phyloP scores from a whole-genome alignment of 495 filamentous ascomycete species.

The Niebla homalea region DNA sequence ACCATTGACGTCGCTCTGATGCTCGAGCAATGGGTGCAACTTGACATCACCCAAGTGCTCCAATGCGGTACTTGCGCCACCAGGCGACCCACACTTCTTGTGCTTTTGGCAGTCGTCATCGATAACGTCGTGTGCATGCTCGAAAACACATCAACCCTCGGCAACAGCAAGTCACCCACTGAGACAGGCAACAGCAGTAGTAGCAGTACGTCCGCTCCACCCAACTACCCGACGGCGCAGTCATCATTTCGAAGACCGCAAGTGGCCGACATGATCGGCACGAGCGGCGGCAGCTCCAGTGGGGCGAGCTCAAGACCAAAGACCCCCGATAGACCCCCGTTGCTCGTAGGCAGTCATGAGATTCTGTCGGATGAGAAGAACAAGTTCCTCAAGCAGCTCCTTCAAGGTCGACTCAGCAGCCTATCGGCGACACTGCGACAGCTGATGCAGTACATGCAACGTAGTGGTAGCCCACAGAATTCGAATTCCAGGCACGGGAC shows the following conservation, averaged over 20 bases:
- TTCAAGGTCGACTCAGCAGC: slow-evolving; percentile 21
- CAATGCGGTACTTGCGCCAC: slow-evolving; percentile 23
- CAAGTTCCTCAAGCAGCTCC: slow-evolving; percentile 21
- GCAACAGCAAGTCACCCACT: slow-evolving; percentile 4
- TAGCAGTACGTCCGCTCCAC: not conserved
- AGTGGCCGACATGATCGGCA: not conserved
- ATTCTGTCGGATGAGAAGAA: slow-evolving; percentile 25
- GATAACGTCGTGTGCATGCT: slow-evolving; percentile 24
- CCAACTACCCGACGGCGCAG: not conserved
- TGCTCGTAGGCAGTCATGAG: slow-evolving; percentile 22
- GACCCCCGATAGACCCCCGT: slow-evolving; percentile 1
- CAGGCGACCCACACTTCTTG: slow-evolving; percentile 21
- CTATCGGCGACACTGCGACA: slow-evolving; percentile 20
- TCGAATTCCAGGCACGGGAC: slow-evolving; percentile 18
- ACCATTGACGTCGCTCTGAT: slow-evolving; percentile 24
- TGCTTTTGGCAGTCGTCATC: slow-evolving; percentile 24
- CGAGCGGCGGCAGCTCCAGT: not conserved
- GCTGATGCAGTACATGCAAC: slow-evolving; percentile 21
- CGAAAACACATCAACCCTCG: slow-evolving; percentile 14
- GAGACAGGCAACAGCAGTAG: not conserved
- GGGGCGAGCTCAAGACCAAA: not conserved
- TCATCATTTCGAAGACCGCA: not conserved
- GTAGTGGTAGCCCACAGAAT: slow-evolving; percentile 12
- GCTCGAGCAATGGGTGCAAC: slow-evolving; percentile 21
- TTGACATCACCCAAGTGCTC: slow-evolving; percentile 22